phyloP scores from a whole-genome alignment of 306 rosid species.

The Inga laurina region DNA sequence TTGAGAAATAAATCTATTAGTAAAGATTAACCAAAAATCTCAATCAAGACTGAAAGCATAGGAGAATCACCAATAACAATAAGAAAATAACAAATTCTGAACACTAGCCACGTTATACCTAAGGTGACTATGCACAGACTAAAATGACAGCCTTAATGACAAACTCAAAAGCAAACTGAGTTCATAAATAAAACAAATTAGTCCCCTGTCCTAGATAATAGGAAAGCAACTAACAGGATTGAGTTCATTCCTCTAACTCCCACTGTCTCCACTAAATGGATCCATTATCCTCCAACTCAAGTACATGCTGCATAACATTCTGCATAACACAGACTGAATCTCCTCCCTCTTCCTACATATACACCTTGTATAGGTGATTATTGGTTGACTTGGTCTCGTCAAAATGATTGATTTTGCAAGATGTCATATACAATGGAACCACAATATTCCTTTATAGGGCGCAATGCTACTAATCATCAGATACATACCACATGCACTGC shows the following conservation, averaged over 20 bases:
- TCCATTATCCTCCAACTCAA: neutral
- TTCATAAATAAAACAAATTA: too few relatives aligned
- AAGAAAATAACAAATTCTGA: neutral
- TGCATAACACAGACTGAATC: neutral
- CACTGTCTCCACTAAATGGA: neutral
- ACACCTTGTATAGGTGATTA: neutral
- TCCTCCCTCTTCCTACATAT: neutral
- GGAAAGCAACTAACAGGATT: neutral
- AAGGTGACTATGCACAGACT: neutral
- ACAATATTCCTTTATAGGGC: conserved; percentile 14
- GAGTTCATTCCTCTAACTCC: neutral
- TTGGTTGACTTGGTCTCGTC: neutral
- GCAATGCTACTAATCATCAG: conserved; percentile 24
- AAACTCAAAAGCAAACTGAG: neutral
- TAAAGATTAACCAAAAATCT: neutral
- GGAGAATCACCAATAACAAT: neutral
- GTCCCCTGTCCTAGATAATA: neutral
- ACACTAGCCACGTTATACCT: neutral
- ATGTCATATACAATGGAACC: conserved; percentile 17
- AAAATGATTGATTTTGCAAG: neutral
- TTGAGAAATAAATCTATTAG: neutral
- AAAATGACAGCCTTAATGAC: neutral
- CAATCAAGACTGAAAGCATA: neutral
- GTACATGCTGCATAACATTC: neutral
- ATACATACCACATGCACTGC: conserved; percentile 99